Evolutionary conservation across 129 eudicot species (phyloP).

Genomic region (Centrapalus pauciflorus): DNA sequence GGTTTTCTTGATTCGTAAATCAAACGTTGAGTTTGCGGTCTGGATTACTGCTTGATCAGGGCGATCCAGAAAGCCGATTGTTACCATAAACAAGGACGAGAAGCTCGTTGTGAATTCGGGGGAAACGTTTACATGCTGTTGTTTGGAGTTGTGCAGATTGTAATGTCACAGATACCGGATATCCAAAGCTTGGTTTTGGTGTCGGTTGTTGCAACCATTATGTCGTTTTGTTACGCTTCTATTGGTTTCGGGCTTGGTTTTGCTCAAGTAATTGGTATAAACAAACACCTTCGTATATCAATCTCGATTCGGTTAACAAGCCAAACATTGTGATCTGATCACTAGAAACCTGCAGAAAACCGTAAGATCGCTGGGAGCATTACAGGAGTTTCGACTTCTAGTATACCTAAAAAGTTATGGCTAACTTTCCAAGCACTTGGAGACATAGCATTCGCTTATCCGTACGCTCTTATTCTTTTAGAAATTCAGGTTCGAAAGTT

Average conservation of each 20-base stretch:
- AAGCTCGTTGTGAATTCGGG: slow-evolving; percentile 37
- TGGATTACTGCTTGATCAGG: slow-evolving; percentile 27
- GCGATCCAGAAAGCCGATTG: slow-evolving; percentile 55
- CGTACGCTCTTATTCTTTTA: slow-evolving; percentile 61
- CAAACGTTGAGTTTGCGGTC: background rate
- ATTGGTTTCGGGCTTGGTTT: slow-evolving; percentile 63
- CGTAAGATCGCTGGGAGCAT: slow-evolving; percentile 46
- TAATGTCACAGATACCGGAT: slow-evolving; percentile 66
- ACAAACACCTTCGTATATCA: background rate
- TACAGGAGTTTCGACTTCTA: slow-evolving; percentile 38
- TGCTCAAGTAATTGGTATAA: slow-evolving; percentile 35
- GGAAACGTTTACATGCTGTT: slow-evolving; percentile 39
- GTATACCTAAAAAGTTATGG: slow-evolving; percentile 59
- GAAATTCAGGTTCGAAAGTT: slow-evolving; percentile 70
- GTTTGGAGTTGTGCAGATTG: slow-evolving; percentile 50
- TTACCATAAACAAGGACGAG: slow-evolving; percentile 48
- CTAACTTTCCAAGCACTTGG: slow-evolving; percentile 69
- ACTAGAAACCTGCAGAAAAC: slow-evolving; percentile 20
- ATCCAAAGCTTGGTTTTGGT: slow-evolving; percentile 71
- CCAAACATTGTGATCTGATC: background rate
- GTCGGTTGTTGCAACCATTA: slow-evolving; percentile 52
- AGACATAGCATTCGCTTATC: slow-evolving; percentile 81
- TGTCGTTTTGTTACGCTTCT: slow-evolving; percentile 62
- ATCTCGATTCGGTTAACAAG: background rate
- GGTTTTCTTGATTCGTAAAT: background rate